Percentiles rank a stretch among this genome's conserved stretches.
Evolutionary conservation across 495 filamentous ascomycete species (phyloP).

Genomic region (Tirmania nivea): DNA sequence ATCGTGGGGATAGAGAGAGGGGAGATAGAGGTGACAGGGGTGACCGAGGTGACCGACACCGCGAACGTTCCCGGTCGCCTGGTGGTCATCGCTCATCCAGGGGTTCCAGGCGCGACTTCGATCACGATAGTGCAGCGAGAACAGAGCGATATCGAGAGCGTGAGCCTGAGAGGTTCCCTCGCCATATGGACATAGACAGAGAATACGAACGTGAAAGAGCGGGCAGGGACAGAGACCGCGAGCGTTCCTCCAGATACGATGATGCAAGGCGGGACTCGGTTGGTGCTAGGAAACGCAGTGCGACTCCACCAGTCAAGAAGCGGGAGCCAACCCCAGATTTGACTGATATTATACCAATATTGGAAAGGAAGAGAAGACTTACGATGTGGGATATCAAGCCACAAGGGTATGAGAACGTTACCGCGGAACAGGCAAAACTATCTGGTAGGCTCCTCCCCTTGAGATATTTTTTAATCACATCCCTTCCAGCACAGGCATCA

Average conservation of each 20-base stretch:
- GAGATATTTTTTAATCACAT: neutral
- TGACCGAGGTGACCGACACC: slow-evolving; percentile 21
- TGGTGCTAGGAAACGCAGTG: slow-evolving; percentile 41
- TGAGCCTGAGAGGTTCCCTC: slow-evolving; percentile 23
- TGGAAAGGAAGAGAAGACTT: slow-evolving; percentile 67
- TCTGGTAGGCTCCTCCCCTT: slow-evolving; percentile 36
- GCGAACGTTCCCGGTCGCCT: slow-evolving; percentile 21
- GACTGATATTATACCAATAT: slow-evolving; percentile 56
- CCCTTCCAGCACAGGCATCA: neutral
- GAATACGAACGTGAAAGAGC: slow-evolving; percentile 24
- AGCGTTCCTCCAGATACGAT: slow-evolving; percentile 17
- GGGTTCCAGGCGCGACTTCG: slow-evolving; percentile 14
- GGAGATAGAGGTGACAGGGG: slow-evolving; percentile 31
- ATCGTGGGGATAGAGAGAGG: slow-evolving; percentile 1
- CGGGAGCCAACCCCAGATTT: slow-evolving; percentile 88
- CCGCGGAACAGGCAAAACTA: slow-evolving; percentile 93
- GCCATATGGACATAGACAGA: slow-evolving; percentile 22
- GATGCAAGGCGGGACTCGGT: slow-evolving; percentile 9
- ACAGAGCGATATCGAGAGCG: slow-evolving; percentile 24
- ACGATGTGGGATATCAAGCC: slow-evolving; percentile 99
- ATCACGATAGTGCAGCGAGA: slow-evolving; percentile 8
- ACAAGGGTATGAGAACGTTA: slow-evolving; percentile 93
- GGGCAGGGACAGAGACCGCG: slow-evolving; percentile 23
- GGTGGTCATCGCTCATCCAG: slow-evolving; percentile 12
- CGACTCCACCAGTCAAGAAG: slow-evolving; percentile 65